Evolutionary conservation across 495 filamentous ascomycete genomes (phyloP).

Genomic region (Penicillium macrosclerotiorum): DNA sequence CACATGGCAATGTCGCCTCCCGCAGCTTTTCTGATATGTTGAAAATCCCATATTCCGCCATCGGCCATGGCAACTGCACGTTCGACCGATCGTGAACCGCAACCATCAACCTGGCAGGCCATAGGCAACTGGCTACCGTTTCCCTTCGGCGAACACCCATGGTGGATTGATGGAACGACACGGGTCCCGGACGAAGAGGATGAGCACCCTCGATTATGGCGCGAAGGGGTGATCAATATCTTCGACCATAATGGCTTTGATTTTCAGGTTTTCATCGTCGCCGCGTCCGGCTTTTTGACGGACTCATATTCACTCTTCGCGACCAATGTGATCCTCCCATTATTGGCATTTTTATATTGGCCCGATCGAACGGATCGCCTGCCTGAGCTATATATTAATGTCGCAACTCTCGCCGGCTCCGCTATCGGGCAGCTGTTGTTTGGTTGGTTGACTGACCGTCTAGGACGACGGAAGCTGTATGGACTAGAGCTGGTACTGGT

Average conservation of each 20-base stretch:
- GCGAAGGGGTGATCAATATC: conserved; percentile 7
- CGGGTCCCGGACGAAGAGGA: conserved; percentile 2
- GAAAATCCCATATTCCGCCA: not conserved
- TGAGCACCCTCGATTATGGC: conserved; percentile 2
- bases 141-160: conserved; percentile 5
- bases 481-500: conserved; percentile 56
- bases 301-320: conserved; percentile 59
- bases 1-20: no score
- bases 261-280: conserved; percentile 43
- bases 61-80: not conserved
- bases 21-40: not conserved
- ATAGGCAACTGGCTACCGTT: conserved; percentile 2
- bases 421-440: conserved; percentile 56
- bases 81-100: not conserved
- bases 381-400: conserved; percentile 41
- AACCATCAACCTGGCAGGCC: not conserved
- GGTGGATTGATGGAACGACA: conserved; percentile 8
- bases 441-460: conserved; percentile 52
- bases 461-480: conserved; percentile 54
- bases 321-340: conserved; percentile 53
- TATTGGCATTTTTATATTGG: conserved; percentile 55
- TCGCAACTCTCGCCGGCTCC: conserved; percentile 48
- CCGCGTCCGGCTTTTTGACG: conserved; percentile 58
- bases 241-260: conserved; percentile 24
- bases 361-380: conserved; percentile 10